Evolutionary conservation across 768 basidiomycete species (phyloP), one percentile per base, ranked within the genome.

Genomic region (Lentinula lateritia): DNA sequence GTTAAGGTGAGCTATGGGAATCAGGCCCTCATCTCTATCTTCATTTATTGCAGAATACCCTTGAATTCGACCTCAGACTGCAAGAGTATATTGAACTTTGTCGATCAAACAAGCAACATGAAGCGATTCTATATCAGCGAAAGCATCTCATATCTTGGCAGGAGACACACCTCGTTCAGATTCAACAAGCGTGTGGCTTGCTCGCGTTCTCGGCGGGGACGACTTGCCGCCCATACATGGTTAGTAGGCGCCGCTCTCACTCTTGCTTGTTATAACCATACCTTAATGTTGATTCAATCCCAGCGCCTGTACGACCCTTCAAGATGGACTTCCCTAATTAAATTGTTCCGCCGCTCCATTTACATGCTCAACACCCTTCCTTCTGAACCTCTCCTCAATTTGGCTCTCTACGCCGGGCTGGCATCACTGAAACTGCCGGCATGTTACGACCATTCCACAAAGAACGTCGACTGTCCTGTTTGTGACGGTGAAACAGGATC

Each of bases 61-160:
- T 99, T 48, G 97, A 99, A 77, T 98, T 98, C 73, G 91, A 95
- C 66, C 85, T 99, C 52, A 87, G 97, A 50, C 81, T 97, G 45
- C 97, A 99, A 74, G 94, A 98, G 74, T 98, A 90, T 72, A 95
- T 98, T 69, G 97, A 99, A 74, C 81, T 99, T 5, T 85, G 88
- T 38, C 80, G 97, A 39, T 75, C 79, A 3, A 72, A 85, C 39
- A 86, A 87, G 70, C 78, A 76, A 9, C 68, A 77, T 50, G 90
- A 91, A 58, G 97, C 97, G 8, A 93, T 98, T 64, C 78, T 83
- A 0, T 97, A 98, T 74, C 81, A 83, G 16, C 82, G 83, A 72
- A 96, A 92, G 72, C 79, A 97, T 69, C 81, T 99, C 5, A 73
- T 87, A 9, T 70, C 84, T 6, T 95, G 94, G 93, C 85, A 88